Evolutionary conservation across 139 green algal genomes (phyloP).

Genomic region (Desmodesmus armatus): DNA sequence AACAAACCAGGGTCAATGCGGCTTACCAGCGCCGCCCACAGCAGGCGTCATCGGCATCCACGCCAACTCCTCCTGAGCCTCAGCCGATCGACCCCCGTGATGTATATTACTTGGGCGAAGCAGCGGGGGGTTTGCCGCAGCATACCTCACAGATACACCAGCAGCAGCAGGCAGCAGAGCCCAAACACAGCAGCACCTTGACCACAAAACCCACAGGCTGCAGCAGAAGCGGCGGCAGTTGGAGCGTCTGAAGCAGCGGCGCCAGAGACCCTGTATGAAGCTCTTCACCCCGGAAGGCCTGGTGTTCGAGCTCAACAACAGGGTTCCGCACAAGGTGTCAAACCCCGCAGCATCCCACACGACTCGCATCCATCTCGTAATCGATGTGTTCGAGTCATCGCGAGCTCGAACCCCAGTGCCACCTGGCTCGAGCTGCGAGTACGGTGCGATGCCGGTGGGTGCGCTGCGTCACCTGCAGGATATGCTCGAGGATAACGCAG

Average conservation of each 20-base stretch:
- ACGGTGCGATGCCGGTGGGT: neutral
- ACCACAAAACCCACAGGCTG: neutral
- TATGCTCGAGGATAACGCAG: neutral
- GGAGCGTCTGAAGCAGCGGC: slow-evolving; percentile 27
- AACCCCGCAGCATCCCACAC: slow-evolving; percentile 48
- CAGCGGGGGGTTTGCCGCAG: slow-evolving; percentile 32
- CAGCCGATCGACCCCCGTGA: too few species aligned
- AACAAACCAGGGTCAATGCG: too few species aligned
- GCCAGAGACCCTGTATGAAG: neutral
- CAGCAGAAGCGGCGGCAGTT: slow-evolving; percentile 2
- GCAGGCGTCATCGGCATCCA: too few species aligned
- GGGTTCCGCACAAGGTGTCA: slow-evolving; percentile 49
- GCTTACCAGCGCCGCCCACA: too few species aligned
- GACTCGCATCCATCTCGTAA: slow-evolving; percentile 74
- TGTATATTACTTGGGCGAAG: too few species aligned
- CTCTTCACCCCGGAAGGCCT: slow-evolving; percentile 65
- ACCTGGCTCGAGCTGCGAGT: slow-evolving; percentile 58
- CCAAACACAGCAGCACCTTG: neutral
- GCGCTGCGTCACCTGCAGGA: neutral
- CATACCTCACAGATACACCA: slow-evolving; percentile 18
- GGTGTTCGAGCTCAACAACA: slow-evolving; percentile 73
- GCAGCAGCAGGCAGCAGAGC: slow-evolving; percentile 18
- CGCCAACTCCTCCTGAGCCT: too few species aligned
- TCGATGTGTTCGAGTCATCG: slow-evolving; percentile 66
- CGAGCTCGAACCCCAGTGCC: slow-evolving; percentile 41